phyloP scores from a whole-genome alignment of 1,284 basidiomycete species.

The Heimioporus punctisporus region DNA sequence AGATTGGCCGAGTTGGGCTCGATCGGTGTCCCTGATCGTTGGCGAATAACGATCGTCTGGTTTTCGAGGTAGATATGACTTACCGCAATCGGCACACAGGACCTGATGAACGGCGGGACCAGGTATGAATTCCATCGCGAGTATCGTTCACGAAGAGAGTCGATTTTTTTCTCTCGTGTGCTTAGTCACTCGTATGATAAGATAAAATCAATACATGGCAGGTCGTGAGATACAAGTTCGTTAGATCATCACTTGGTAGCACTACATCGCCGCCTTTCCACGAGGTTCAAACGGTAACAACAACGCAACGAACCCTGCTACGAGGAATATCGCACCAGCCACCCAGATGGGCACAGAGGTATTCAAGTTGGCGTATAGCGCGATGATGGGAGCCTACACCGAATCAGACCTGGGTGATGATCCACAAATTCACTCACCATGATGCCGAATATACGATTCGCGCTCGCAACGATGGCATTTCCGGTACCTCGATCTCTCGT shows the following conservation, averaged over 20 bases:
- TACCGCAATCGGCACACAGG: slow-evolving; percentile 84
- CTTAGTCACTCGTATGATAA: slow-evolving; percentile 22
- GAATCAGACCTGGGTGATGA: not conserved
- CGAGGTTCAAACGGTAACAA: slow-evolving; percentile 74
- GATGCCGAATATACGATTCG: slow-evolving; percentile 61
- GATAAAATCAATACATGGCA: slow-evolving; percentile 11
- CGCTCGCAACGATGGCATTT: slow-evolving; percentile 57
- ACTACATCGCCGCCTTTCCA: slow-evolving; percentile 63
- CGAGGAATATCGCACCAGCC: slow-evolving; percentile 64
- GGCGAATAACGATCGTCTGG: slow-evolving; percentile 1
- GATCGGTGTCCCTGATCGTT: slow-evolving; percentile 80
- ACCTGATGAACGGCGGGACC: slow-evolving; percentile 74
- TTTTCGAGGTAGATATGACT: slow-evolving; percentile 19
- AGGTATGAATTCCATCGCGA: slow-evolving; percentile 72
- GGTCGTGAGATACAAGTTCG: too few relatives aligned
- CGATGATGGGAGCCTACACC: slow-evolving; percentile 63
- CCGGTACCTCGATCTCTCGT: slow-evolving; percentile 72
- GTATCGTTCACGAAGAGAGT: not conserved
- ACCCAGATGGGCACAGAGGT: slow-evolving; percentile 75
- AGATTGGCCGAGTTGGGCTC: slow-evolving; percentile 96
- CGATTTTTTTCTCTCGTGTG: slow-evolving; percentile 1
- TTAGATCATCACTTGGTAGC: too few relatives aligned
- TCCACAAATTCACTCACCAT: slow-evolving; percentile 45
- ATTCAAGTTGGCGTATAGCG: slow-evolving; percentile 58
- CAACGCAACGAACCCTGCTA: slow-evolving; percentile 61